Conservation (phyloP, 2,329 filamentous ascomycete genomes). For the Golovinomyces cichoracearum region DNA sequence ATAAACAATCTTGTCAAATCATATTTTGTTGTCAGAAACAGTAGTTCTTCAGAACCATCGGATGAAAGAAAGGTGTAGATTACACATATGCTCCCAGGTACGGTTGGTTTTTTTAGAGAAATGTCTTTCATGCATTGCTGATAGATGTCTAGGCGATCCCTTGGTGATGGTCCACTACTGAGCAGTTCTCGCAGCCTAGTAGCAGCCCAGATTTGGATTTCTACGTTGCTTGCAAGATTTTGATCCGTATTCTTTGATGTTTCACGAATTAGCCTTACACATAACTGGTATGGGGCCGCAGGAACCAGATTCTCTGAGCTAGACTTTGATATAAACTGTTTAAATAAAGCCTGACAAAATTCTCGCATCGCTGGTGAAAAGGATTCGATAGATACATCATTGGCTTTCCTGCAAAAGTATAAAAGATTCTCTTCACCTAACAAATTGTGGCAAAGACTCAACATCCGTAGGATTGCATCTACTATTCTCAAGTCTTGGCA, state of each 20-base stretch:
- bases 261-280: constrained; percentile 44
- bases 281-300: constrained; percentile 26
- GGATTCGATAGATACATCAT: constrained; percentile 32
- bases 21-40: constrained; percentile 31
- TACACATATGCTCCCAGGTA: constrained; percentile 48
- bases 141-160: constrained; percentile 37
- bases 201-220: constrained; percentile 37
- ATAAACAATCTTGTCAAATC: constrained; percentile 35
- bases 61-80: constrained; percentile 25
- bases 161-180: constrained; percentile 24
- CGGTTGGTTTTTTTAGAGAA: constrained; percentile 31
- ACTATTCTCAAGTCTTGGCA: constrained; percentile 69
- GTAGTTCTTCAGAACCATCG: constrained; percentile 25
- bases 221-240: constrained; percentile 29
- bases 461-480: constrained; percentile 49
- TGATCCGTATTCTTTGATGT: constrained; percentile 31
- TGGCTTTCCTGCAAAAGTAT: constrained; percentile 46
- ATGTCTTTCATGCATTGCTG: constrained; percentile 43
- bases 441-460: constrained; percentile 22
- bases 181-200: constrained; percentile 36
- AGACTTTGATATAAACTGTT: constrained; percentile 21
- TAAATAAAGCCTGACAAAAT: constrained; percentile 32
- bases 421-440: constrained; percentile 26
- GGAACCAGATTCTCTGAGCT: constrained; percentile 16
- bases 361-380: constrained; percentile 36